Evolutionary conservation across 306 rosid species (phyloP).

Genomic region (Calophaca sinica): DNA sequence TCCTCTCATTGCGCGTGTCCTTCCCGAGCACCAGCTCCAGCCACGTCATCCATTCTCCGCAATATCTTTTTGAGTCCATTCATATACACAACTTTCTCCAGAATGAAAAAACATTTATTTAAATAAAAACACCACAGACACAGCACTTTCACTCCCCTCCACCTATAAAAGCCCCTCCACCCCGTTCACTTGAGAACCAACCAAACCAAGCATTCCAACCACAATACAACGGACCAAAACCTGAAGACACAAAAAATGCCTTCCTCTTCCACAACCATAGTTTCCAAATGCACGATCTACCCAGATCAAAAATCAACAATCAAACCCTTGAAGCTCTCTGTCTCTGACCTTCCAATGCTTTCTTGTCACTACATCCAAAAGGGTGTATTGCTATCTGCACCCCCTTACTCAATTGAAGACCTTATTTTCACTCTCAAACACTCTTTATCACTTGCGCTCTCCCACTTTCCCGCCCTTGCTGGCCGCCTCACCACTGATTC

Average conservation of each 20-base stretch:
- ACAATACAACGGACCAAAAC: not conserved
- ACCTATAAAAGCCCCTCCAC: slow-evolving; percentile 35
- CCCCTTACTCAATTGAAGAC: slow-evolving; percentile 62
- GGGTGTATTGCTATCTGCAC: slow-evolving; percentile 67
- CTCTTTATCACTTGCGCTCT: slow-evolving; percentile 66
- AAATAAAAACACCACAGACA: not conserved
- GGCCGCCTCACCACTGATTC: slow-evolving; percentile 70
- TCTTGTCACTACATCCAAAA: slow-evolving; percentile 91
- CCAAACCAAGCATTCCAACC: not conserved
- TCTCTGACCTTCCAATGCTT: slow-evolving; percentile 90
- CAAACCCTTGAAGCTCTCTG: slow-evolving; percentile 69
- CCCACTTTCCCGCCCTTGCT: slow-evolving; percentile 85
- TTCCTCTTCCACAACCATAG: slow-evolving; percentile 61
- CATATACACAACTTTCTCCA: not conserved
- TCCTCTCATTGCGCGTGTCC: slow-evolving; percentile 34
- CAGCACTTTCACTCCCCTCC: not conserved
- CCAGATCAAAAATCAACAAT: slow-evolving; percentile 65
- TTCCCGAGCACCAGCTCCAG: not conserved
- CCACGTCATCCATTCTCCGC: slow-evolving; percentile 24
- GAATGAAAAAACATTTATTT: not conserved
- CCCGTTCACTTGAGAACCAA: slow-evolving; percentile 10
- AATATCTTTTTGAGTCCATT: not conserved
- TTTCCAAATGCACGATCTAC: slow-evolving; percentile 65
- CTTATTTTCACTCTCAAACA: slow-evolving; percentile 58
- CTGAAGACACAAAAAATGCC: slow-evolving; percentile 61